Base-by-base conservation (phyloP, 2,329 filamentous ascomycete species). In the Exophiala calicioides region DNA sequence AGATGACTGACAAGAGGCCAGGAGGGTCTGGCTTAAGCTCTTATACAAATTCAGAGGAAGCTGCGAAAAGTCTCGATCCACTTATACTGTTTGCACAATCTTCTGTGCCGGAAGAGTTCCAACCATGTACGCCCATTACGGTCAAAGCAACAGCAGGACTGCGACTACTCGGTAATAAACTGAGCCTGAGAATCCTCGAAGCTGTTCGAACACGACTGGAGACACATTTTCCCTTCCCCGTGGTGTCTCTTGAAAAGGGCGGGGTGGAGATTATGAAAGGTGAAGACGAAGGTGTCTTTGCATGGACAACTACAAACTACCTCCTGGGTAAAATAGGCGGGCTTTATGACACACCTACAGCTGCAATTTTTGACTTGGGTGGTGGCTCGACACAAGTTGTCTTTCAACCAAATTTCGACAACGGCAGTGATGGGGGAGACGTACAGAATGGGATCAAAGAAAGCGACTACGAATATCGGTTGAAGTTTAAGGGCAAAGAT, bases 221-320 rank as follows among this genome's bases (percentile, higher is more conserved):
- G 72, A 88, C 83, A 18, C 80, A 82, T 49, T 98, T 94, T 64
- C 93, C 93, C 9, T 98, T 98, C 79, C 90, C 93, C 0, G 88
- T 98, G 32, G 86, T 98, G 45, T 85, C 88, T 9, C 79, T 83
- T 55, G 88, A 90, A 61, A 84, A 91, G 59, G 83, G 87, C 44
- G 93, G 94, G 46, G 89, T 98, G 19, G 82, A 90, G 54, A 94
- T 98, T 67, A 98, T 98, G 93, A 90, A 95, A 61, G 93, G 93
- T 53, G 90, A 88, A 39, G 88, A 96, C 63, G 93, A 98, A 73
- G 93, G 93, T 65, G 91, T 98, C 21, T 98, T 95, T 65, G 94
- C 93, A 42, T 98, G 93, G 93, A 95, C 98, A 67, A 98, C 93
- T 4, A 93, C 90, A 57, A 98, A 98, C 77, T 98, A 98, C 70